These are phyloP conservation scores for Obba rivulosa DNA, from an alignment of 768 basidiomycete genomes.

Conservation along the genomic window DNA sequence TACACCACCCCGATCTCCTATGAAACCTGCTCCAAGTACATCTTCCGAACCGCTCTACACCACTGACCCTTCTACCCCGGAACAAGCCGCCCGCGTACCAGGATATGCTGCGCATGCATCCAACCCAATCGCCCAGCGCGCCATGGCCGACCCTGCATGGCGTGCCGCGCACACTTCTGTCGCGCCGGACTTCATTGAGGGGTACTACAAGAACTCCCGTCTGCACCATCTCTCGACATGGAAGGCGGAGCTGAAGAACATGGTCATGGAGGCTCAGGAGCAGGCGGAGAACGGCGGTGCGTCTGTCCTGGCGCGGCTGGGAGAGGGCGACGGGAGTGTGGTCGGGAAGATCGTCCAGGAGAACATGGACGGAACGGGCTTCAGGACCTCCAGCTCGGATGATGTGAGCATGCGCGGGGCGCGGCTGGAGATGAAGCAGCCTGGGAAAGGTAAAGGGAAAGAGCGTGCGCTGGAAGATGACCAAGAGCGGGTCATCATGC, in stretches of 20 bases:
- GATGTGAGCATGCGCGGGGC: conserved; percentile 31
- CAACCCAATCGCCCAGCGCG: conserved; percentile 69
- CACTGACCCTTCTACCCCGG: conserved; percentile 38
- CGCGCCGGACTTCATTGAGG: conserved; percentile 82
- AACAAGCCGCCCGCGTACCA: conserved; percentile 45
- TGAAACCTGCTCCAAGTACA: conserved; percentile 7
- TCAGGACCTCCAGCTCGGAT: not conserved
- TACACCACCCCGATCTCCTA: conserved; percentile 13
- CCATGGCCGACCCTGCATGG: conserved; percentile 85
- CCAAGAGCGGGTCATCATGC: conserved; percentile 69
- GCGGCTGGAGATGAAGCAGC: conserved; percentile 43
- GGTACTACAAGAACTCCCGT: conserved; percentile 66
- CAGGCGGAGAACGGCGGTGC: conserved; percentile 43
- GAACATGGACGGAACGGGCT: conserved; percentile 22
- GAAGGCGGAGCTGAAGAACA: conserved; percentile 82
- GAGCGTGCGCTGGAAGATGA: conserved; percentile 41
- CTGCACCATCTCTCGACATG: conserved; percentile 90
- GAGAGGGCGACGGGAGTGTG: conserved; percentile 11
- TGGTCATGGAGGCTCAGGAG: conserved; percentile 78
- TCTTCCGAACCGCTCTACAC: conserved; percentile 26
- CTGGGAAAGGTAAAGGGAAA: conserved; percentile 52
- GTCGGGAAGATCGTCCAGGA: conserved; percentile 29
- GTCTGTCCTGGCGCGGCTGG: conserved; percentile 2
- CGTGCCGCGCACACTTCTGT: conserved; percentile 81
- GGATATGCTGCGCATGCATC: conserved; percentile 64